Base-by-base conservation (phyloP, 2,329 filamentous ascomycete species). In the Colletotrichum tropicicola region DNA sequence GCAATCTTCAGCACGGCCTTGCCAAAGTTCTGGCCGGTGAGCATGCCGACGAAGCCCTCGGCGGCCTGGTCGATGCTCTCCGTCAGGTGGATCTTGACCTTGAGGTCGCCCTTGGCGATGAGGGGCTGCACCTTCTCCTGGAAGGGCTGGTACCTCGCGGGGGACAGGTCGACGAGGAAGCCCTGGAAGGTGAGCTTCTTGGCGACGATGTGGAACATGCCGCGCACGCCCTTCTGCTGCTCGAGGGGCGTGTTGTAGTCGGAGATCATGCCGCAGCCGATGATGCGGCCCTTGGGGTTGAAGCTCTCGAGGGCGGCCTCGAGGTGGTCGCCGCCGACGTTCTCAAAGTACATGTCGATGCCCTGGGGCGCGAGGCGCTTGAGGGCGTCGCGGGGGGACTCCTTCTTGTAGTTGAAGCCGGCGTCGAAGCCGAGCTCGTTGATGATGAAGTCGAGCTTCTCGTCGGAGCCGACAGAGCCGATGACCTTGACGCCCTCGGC, bases 401-500 rank as follows among this genome's bases (percentile, higher is more conserved):
- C 92, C 70, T 87, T 94, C 85, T 96, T 95, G 85, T 97, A 97
- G 83, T 97, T 96, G 81, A 95, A 96, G 8, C 89, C 93, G 15
- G 69, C 79, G 59, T 87, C 83, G 69, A 83, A 86, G 8, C 83
- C 84, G 1, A 87, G 79, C 72, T 85, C 80, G 59, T 82, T 77
- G 44, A 69, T 73, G 55, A 86, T 77, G 76, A 89, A 96, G 19
- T 91, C 87, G 23, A 94, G 83, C 82, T 97, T 97, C 73, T 91
- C 89, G 72, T 94, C 91, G 17, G 88, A 88, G 3, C 93, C 93
- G 10, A 93, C 92, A 54, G 89, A 92, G 17, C 93, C 93, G 68
- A 97, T 90, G 41, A 97, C 93, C 45, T 79, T 89, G 61, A 96
- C 78, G 2, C 93, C 93, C 77, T 94, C 90, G 66, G 89, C 87